Evolutionary conservation across 1,284 basidiomycete genomes (phyloP).

Genomic region (Ustilago crameri): DNA sequence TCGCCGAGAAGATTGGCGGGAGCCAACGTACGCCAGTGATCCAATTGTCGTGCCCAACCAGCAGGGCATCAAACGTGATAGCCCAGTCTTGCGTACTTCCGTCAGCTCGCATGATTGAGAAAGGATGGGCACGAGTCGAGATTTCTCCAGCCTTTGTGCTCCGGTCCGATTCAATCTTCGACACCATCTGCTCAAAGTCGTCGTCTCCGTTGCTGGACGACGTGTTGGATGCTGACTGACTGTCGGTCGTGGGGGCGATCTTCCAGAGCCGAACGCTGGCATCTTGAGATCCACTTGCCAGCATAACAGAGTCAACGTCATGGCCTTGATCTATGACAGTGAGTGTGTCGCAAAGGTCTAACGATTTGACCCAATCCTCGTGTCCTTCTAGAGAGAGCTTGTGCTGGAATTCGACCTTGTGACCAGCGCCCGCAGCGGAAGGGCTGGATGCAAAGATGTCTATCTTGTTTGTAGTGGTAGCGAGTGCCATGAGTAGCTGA

Average conservation of each 20-base stretch:
- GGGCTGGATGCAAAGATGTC: slow-evolving; percentile 42
- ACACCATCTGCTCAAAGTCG: slow-evolving; percentile 61
- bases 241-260: slow-evolving; percentile 21
- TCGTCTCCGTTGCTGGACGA: slow-evolving; percentile 31
- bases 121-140: slow-evolving; percentile 45
- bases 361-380: slow-evolving; percentile 66
- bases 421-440: slow-evolving; percentile 1
- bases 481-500: slow-evolving; percentile 53
- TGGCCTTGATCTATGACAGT: slow-evolving; percentile 5
- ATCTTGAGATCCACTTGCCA: slow-evolving; percentile 64
- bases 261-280: slow-evolving; percentile 63
- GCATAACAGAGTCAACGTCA: slow-evolving; percentile 33
- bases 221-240: neutral
- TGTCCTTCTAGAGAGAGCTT: slow-evolving; percentile 59
- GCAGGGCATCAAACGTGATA: slow-evolving; percentile 62
- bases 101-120: slow-evolving; percentile 10
- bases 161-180: slow-evolving; percentile 55
- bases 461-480: slow-evolving; percentile 58
- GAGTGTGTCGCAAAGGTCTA: slow-evolving; percentile 53
- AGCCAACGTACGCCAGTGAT: slow-evolving; percentile 63
- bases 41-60: slow-evolving; percentile 65
- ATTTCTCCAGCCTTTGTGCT: slow-evolving; percentile 45
- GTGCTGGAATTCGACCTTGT: slow-evolving; percentile 29
- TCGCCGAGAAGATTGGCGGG: slow-evolving; percentile 14
- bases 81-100: slow-evolving; percentile 38